Conservation (phyloP, 1,284 basidiomycete species). For the Sanghuangporus weigelae region DNA sequence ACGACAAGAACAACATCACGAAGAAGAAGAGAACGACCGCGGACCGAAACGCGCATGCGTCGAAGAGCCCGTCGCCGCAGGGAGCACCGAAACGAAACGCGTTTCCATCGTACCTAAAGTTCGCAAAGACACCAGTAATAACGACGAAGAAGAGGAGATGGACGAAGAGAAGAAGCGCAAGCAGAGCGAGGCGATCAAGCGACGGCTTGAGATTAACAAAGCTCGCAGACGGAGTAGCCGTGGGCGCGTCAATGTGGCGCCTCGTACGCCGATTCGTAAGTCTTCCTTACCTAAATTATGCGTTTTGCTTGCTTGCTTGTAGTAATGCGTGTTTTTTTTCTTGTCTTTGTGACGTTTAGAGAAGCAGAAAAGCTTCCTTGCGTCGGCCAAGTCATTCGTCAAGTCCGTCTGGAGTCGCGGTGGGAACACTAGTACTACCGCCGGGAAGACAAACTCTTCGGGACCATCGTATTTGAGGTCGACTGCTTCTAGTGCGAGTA, state of each 20-base stretch:
- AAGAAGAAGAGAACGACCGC: slow-evolving; percentile 22
- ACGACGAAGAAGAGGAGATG: slow-evolving; percentile 27
- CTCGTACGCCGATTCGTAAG: slow-evolving; percentile 7
- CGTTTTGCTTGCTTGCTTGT: background rate
- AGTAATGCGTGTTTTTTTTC: background rate
- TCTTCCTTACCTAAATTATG: background rate
- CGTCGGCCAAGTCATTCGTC: slow-evolving; percentile 47
- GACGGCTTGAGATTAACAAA: slow-evolving; percentile 56
- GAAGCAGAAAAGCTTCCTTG: slow-evolving; percentile 33
- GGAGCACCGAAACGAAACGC: slow-evolving; percentile 26
- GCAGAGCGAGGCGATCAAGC: slow-evolving; percentile 54
- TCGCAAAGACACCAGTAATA: slow-evolving; percentile 14
- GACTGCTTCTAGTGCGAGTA: slow-evolving; percentile 9
- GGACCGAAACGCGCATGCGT: slow-evolving; percentile 39
- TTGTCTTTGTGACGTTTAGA: background rate
- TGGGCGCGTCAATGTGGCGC: slow-evolving; percentile 42
- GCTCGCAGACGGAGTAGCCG: slow-evolving; percentile 62
- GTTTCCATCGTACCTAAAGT: slow-evolving; percentile 29
- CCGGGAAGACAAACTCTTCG: slow-evolving; percentile 16
- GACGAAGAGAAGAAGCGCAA: slow-evolving; percentile 34
- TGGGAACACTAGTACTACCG: slow-evolving; percentile 29
- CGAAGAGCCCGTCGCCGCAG: slow-evolving; percentile 26
- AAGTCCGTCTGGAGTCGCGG: slow-evolving; percentile 51
- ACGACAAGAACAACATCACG: background rate
- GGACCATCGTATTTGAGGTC: background rate